phyloP scores from a whole-genome alignment of 2,329 filamentous ascomycete genomes.

The Lachnellula occidentalis region DNA sequence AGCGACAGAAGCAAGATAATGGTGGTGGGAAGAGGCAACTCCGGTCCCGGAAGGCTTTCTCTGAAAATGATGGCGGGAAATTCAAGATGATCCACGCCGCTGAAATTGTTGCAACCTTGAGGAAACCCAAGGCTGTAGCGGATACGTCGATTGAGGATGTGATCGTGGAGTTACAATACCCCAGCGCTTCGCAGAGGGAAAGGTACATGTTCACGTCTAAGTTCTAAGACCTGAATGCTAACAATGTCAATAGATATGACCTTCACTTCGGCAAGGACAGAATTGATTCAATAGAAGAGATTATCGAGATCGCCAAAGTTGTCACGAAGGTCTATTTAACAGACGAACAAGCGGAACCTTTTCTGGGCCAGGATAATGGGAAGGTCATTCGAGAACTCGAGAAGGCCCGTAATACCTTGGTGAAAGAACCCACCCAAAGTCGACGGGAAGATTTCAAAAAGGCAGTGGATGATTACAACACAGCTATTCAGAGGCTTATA shows the following conservation, averaged over 20 bases:
- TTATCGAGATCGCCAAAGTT: conserved; percentile 62
- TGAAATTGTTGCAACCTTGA: conserved; percentile 47
- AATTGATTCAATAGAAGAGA: conserved; percentile 71
- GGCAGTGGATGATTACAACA: conserved; percentile 74
- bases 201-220: conserved; percentile 40
- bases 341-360: conserved; percentile 57
- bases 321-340: conserved; percentile 75
- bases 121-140: conserved; percentile 47
- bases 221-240: conserved; percentile 6
- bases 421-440: conserved; percentile 48
- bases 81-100: conserved; percentile 50
- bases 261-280: conserved; percentile 74
- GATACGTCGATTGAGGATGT: conserved; percentile 44
- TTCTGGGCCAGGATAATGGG: conserved; percentile 50
- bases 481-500: conserved; percentile 58
- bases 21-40: conserved; percentile 25
- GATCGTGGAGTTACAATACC: conserved; percentile 73
- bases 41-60: conserved; percentile 23
- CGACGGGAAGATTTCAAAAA: conserved; percentile 63
- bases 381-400: conserved; percentile 75
- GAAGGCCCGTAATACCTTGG: conserved; percentile 45
- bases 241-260: conserved; percentile 50
- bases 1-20: conserved; percentile 18
- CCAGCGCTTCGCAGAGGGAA: conserved; percentile 65
- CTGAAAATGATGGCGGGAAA: conserved; percentile 15